phyloP scores from a whole-genome alignment of 2,329 filamentous ascomycete species.

The Raffaelea deltoideospora region DNA sequence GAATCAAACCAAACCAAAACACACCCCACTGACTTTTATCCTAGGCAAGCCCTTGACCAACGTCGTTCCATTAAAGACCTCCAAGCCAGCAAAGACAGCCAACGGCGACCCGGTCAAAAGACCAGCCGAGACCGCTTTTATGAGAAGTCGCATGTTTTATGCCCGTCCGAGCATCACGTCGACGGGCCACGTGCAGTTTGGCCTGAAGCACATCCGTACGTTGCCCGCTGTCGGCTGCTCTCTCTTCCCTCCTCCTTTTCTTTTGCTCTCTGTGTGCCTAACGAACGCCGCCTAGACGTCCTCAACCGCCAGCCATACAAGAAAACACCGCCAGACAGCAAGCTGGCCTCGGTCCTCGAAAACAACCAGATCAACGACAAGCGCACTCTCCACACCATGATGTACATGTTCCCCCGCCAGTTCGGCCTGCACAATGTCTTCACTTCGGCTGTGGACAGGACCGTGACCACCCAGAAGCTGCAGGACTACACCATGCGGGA shows the following conservation, averaged over 20 bases:
- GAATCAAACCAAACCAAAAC: too few species aligned
- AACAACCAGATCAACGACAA: conserved; percentile 23
- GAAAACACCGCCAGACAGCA: conserved; percentile 20
- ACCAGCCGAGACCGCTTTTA: conserved; percentile 58
- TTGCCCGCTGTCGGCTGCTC: too few species aligned
- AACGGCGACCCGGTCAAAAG: too few species aligned
- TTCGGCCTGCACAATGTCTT: conserved; percentile 92
- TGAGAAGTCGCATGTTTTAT: conserved; percentile 77
- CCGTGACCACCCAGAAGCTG: conserved; percentile 55
- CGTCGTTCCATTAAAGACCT: neutral
- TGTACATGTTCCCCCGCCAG: conserved; percentile 86
- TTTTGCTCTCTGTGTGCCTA: too few species aligned
- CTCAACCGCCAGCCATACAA: conserved; percentile 51
- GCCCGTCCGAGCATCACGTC: conserved; percentile 57
- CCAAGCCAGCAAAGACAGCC: too few species aligned
- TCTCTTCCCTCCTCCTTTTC: too few species aligned
- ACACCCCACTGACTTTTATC: too few species aligned
- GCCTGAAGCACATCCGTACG: conserved; percentile 69
- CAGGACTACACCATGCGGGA: conserved; percentile 81
- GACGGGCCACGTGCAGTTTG: conserved; percentile 52
- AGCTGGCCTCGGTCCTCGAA: too few species aligned
- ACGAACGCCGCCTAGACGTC: conserved; percentile 43
- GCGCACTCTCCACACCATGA: conserved; percentile 64
- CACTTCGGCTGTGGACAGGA: conserved; percentile 48
- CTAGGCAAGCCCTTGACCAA: conserved; percentile 6